Conservation (phyloP, 495 filamentous ascomycete species). For the Mytilinidion resinicola region DNA sequence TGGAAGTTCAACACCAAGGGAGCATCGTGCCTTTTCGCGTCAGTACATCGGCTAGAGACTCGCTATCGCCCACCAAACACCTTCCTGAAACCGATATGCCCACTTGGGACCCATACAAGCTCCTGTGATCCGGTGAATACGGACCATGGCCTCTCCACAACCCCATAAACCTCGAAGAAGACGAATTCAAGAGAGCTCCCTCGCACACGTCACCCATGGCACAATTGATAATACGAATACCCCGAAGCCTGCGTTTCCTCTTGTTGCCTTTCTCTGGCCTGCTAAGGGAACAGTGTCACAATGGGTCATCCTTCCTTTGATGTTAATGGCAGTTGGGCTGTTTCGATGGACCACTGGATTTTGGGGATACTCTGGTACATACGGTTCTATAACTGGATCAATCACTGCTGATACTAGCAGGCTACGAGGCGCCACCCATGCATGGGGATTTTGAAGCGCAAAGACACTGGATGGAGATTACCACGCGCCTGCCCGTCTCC, state of each 20-base stretch:
- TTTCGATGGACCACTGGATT: constrained; percentile 88
- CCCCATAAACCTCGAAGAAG: constrained; percentile 57
- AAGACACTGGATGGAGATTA: constrained; percentile 97
- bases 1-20: too few species aligned
- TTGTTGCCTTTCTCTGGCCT: constrained; percentile 89
- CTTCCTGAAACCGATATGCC: too few species aligned
- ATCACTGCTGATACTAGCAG: constrained; percentile 35
- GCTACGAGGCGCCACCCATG: constrained; percentile 77
- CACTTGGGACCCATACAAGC: too few species aligned
- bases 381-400: neutral
- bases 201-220: constrained; percentile 46
- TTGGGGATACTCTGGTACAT: constrained; percentile 87
- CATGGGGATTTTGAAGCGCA: constrained; percentile 97
- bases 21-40: too few species aligned
- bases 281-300: constrained; percentile 74
- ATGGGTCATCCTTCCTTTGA: constrained; percentile 85
- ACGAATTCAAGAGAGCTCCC: constrained; percentile 40
- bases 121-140: too few species aligned
- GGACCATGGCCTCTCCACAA: constrained; percentile 27
- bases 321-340: constrained; percentile 83
- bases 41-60: too few species aligned
- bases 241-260: constrained; percentile 63
- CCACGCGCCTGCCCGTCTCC: constrained; percentile 75
- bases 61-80: too few species aligned
- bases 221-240: constrained; percentile 42